Evolutionary conservation across 306 rosid genomes (phyloP), one percentile per base, ranked within the genome.

Genomic region (Begonia fuchsioides): DNA sequence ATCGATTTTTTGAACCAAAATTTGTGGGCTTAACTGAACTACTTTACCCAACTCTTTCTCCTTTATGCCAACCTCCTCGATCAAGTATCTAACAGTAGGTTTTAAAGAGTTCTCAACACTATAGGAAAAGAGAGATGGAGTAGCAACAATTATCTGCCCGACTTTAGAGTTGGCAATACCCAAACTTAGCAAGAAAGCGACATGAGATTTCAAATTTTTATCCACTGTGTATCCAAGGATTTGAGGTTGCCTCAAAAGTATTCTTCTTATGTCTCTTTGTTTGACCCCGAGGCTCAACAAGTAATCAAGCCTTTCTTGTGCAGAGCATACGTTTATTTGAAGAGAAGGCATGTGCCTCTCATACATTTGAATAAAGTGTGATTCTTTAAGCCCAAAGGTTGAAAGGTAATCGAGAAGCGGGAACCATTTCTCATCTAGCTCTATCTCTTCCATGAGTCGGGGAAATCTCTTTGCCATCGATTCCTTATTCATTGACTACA

Each of bases 31-130:
- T 54, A 92, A 62, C 65, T 92, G 94, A 62, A 92, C 82, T 39
- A 92, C 98, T 76, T 92, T 92, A 49, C 86, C 75, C 70, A 90
- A 63, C 67, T 79, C 87, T 17, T 77, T 85, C 76, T 85, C 95
- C 71, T 85, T 73, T 64, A 90, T 90, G 60, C 96, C 98, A 6
- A 90, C 94, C 68, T 90, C 95, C 67, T 90, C 96, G 54, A 90
- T 67, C 66, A 90, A 72, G 77, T 90, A 90, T 59, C 79, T 77
- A 13, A 75, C 95, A 0, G 94, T 85, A 10, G 98, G 98, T 68
- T 77, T 90, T 63, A 90, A 68, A 0, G 98, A 85, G 40, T 85
- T 90, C 54, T 90, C 93, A 57, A 90, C 80, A 60, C 95, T 90
- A 51, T 90, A 90, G 45, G 96, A 82, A 60, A 90, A 79, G 35